Evolutionary conservation across 495 filamentous ascomycete species (phyloP).

Genomic region (Lasiosphaeria miniovina): DNA sequence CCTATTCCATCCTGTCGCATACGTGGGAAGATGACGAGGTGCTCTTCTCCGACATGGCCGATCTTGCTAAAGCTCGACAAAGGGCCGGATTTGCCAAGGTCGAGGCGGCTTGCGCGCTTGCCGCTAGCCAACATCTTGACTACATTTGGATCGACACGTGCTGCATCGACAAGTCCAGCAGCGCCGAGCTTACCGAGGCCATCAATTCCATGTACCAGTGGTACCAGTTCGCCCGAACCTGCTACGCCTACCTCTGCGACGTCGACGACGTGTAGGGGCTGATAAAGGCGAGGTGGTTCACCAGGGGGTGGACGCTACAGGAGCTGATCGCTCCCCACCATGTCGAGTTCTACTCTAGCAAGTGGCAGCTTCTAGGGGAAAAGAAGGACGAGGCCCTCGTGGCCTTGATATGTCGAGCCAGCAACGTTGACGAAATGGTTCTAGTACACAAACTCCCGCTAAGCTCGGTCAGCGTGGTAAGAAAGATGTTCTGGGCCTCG

Average conservation of each 20-base stretch:
- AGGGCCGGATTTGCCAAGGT: background rate
- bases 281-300: background rate
- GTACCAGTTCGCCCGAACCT: background rate
- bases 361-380: too few relatives aligned
- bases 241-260: constrained; percentile 1
- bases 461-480: background rate
- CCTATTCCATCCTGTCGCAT: background rate
- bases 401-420: background rate
- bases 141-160: constrained; percentile 1
- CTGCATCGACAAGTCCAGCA: background rate
- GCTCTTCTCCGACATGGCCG: background rate
- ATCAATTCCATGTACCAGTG: too few relatives aligned
- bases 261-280: background rate
- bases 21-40: background rate
- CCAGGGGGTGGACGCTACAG: background rate
- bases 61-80: background rate
- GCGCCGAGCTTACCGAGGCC: background rate
- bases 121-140: background rate
- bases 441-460: background rate
- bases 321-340: background rate
- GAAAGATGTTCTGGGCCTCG: constrained; percentile 2
- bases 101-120: background rate
- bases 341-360: too few relatives aligned
- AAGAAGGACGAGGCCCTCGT: background rate
- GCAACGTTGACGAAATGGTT: background rate